phyloP scores from a whole-genome alignment of 2,329 filamentous ascomycete species.

The Ceratocystis variospora region DNA sequence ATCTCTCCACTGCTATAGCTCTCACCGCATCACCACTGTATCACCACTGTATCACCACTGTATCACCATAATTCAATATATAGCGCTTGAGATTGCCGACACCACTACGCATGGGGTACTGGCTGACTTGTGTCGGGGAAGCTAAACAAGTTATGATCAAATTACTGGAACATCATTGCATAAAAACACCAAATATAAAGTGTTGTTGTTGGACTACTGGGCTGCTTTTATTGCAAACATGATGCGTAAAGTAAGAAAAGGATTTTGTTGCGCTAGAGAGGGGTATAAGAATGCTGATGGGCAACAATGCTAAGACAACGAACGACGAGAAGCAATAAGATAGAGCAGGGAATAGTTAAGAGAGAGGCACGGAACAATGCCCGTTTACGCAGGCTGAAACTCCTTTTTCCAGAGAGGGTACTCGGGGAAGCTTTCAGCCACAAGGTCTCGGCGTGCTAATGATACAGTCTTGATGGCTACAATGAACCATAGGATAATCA shows the following conservation, averaged over 20 bases:
- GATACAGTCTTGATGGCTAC: conserved; percentile 30
- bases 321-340: background rate
- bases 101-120: background rate
- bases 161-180: background rate
- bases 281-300: background rate
- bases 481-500: conserved; percentile 32
- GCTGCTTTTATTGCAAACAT: background rate
- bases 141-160: background rate
- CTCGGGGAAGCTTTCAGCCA: conserved; percentile 19
- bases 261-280: background rate
- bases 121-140: background rate
- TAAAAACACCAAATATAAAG: background rate
- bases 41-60: conserved; percentile 15
- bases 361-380: background rate
- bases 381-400: conserved; percentile 17
- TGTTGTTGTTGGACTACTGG: background rate
- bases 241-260: background rate
- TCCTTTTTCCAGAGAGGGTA: conserved; percentile 19
- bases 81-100: background rate
- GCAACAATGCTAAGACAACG: background rate
- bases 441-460: conserved; percentile 22
- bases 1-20: background rate
- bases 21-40: conserved; percentile 12
- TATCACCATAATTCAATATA: conserved; percentile 8
- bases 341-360: background rate